phyloP scores from a whole-genome alignment of 495 filamentous ascomycete genomes.

The Aspergillus cavernicola region DNA sequence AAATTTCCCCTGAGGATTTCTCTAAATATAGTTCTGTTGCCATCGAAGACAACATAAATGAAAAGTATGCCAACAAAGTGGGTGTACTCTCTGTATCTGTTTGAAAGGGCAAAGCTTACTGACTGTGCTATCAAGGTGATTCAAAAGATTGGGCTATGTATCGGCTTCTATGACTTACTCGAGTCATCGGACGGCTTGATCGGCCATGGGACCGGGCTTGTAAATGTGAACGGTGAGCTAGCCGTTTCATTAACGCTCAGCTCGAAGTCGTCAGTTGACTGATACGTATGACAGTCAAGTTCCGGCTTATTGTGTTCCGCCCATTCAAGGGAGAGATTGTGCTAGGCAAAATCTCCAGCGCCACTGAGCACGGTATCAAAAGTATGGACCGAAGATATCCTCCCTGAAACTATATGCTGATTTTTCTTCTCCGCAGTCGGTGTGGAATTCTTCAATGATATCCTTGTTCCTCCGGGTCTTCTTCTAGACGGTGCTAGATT shows the following conservation, averaged over 20 bases:
- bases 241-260: not conserved
- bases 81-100: slow-evolving; percentile 6
- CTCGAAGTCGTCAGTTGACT: not conserved
- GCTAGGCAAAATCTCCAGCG: slow-evolving; percentile 69
- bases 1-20: slow-evolving; percentile 85
- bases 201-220: slow-evolving; percentile 81
- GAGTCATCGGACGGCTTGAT: slow-evolving; percentile 87
- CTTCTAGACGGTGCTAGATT: slow-evolving; percentile 71
- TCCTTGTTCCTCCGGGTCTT: slow-evolving; percentile 67
- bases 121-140: slow-evolving; percentile 44
- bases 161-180: slow-evolving; percentile 84
- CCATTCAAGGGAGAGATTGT: slow-evolving; percentile 92
- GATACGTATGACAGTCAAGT: slow-evolving; percentile 61
- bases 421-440: slow-evolving; percentile 51
- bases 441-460: slow-evolving; percentile 88
- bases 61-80: slow-evolving; percentile 92
- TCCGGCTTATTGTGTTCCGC: slow-evolving; percentile 87
- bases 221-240: slow-evolving; percentile 79
- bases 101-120: not conserved
- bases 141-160: slow-evolving; percentile 83
- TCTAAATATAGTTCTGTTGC: slow-evolving; percentile 69
- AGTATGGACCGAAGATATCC: slow-evolving; percentile 43
- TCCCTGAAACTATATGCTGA: not conserved
- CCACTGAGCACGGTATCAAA: slow-evolving; percentile 69
- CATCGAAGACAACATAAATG: slow-evolving; percentile 91